Evolutionary conservation across 2,329 filamentous ascomycete species (phyloP).

Genomic region (Alternaria rosae): DNA sequence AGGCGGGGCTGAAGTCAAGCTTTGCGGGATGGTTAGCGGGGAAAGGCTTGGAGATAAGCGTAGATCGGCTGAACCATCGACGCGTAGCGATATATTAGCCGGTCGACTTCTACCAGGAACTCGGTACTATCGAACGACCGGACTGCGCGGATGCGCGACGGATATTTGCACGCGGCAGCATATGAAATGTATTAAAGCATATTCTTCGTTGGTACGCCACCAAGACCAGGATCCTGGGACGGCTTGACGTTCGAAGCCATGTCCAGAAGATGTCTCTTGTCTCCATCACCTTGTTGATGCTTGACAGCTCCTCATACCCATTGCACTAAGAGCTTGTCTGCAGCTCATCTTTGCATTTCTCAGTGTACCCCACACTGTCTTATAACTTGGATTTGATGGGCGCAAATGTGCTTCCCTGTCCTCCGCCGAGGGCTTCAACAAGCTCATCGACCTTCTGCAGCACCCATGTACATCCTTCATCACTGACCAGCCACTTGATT

Average conservation of each 20-base stretch:
- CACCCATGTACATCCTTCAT: constrained; percentile 71
- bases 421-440: constrained; percentile 52
- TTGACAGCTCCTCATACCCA: no score
- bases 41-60: neutral
- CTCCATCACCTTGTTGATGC: no score
- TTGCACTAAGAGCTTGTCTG: no score
- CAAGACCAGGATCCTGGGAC: neutral
- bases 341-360: neutral
- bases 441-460: constrained; percentile 68
- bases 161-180: neutral
- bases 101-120: neutral
- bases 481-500: constrained; percentile 67
- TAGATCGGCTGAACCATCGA: neutral
- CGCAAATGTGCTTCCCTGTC: constrained; percentile 40
- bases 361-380: neutral
- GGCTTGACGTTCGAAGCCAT: neutral
- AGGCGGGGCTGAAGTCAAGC: neutral
- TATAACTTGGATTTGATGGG: constrained; percentile 39
- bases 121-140: neutral
- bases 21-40: neutral
- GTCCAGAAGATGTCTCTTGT: neutral
- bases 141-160: neutral
- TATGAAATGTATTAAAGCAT: neutral
- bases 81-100: neutral
- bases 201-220: neutral